Evolutionary conservation across 345 rosid genomes (phyloP), one percentile per base, ranked within the genome.

Genomic region (Murraya koenigii): DNA sequence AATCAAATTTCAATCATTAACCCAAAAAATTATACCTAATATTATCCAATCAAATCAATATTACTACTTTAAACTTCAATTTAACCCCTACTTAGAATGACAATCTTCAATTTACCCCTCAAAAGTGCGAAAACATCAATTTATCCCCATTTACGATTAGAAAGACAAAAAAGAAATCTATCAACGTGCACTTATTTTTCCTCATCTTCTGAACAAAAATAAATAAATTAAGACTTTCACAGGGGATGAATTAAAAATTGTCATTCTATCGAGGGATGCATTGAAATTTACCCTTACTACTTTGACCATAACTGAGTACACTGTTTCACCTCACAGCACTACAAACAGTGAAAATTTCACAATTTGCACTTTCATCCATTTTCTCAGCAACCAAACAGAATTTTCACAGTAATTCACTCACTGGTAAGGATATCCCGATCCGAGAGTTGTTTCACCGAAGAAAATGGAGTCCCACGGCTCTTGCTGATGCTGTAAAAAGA

Each of bases 381-480:
- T 33, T 75, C 26, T n/a, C 8, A 32, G 41, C 25, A 63, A 39
- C 17, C 65, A 33, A 33, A 58, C 66, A 60, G 52, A 41, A 35
- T 25, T 22, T 19, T n/a, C 15, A 32, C 33, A 17, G 5, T 19
- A 56, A 35, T 14, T 25, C 52, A 76, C 90, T 78, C 36, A 92
- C 98, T 73, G 94, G 69, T 90, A 86, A 74, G 98, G 97, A 82
- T 82, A 86, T 6, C 96, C 94, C 8, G 76, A 86, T 33, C 91
- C 82, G 79, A 95, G 81, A 77, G 84, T 44, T 3, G 89, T 85
- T 71, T 92, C 98, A 1, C 94, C 88, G 79, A 95, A 93, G 90
- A 86, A 86, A 55, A 85, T 74, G 54, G 93, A 90, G 72, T 90
- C 92, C 89, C 88, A 80, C 3, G 89, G 77, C 41, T 85, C 85